Evolutionary conservation across 179 eudicot genomes (phyloP).

Genomic region (Heliamphora pulchella): DNA sequence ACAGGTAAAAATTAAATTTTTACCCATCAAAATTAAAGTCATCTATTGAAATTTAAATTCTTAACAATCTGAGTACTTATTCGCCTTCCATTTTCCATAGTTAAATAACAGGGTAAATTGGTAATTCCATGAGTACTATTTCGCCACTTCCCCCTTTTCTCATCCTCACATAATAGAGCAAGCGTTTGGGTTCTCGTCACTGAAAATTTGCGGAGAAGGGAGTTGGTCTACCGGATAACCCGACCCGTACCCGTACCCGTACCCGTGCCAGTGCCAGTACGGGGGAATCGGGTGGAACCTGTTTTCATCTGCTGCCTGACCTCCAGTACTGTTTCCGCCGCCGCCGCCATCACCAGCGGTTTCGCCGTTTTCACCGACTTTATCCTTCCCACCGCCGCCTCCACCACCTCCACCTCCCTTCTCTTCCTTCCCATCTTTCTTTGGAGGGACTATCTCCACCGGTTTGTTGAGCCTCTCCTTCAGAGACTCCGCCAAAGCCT

Average conservation of each 20-base stretch:
- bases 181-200: constrained; percentile 70
- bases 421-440: constrained; percentile 33
- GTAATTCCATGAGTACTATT: not conserved
- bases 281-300: constrained; percentile 16
- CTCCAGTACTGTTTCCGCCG: constrained; percentile 15
- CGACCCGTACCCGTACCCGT: constrained; percentile 16
- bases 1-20: too few species aligned
- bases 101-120: too few species aligned
- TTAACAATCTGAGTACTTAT: too few species aligned
- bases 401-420: not conserved
- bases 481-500: constrained; percentile 38
- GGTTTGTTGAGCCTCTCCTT: constrained; percentile 37
- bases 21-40: too few species aligned
- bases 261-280: constrained; percentile 10
- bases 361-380: not conserved
- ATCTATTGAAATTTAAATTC: too few species aligned
- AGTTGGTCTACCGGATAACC: constrained; percentile 13
- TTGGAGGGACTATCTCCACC: constrained; percentile 55
- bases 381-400: constrained; percentile 16
- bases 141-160: not conserved
- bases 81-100: too few species aligned
- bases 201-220: constrained; percentile 44
- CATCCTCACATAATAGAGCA: constrained; percentile 55
- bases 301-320: constrained; percentile 17
- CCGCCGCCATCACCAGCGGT: constrained; percentile 15